Evolutionary conservation across 768 basidiomycete species (phyloP).

Genomic region (Ramaria sp.): DNA sequence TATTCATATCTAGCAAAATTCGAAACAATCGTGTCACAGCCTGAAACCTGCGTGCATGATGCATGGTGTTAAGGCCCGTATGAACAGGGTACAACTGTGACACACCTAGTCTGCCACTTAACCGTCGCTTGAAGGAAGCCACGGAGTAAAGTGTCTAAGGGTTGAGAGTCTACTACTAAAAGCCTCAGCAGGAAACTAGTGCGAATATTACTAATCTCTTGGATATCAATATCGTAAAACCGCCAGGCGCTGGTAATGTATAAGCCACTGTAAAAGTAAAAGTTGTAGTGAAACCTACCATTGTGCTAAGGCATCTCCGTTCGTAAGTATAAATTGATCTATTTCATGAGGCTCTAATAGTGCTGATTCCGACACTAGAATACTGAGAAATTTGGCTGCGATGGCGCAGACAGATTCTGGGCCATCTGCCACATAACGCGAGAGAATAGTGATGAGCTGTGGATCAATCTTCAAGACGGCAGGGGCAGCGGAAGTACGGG

Average conservation of each 20-base stretch:
- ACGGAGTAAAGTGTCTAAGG: slow-evolving; percentile 42
- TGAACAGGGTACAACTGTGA: neutral
- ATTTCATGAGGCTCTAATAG: slow-evolving; percentile 56
- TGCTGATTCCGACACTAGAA: slow-evolving; percentile 48
- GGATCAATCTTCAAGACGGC: slow-evolving; percentile 56
- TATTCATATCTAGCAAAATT: slow-evolving; percentile 55
- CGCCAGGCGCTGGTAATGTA: slow-evolving; percentile 44
- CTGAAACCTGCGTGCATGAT: slow-evolving; percentile 29
- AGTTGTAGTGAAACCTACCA: slow-evolving; percentile 33
- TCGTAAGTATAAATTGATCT: slow-evolving; percentile 62
- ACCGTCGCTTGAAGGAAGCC: slow-evolving; percentile 25
- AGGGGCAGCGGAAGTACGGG: slow-evolving; percentile 29
- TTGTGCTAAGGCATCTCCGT: slow-evolving; percentile 41
- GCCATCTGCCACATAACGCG: slow-evolving; percentile 36
- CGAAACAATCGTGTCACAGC: slow-evolving; percentile 48
- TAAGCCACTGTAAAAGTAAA: neutral
- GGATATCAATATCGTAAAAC: slow-evolving; percentile 50
- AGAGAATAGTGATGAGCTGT: slow-evolving; percentile 43
- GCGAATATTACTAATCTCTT: slow-evolving; percentile 43
- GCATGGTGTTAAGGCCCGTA: neutral
- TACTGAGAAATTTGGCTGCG: slow-evolving; percentile 49
- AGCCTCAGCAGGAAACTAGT: slow-evolving; percentile 45
- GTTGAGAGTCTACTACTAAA: slow-evolving; percentile 51
- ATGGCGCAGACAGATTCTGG: slow-evolving; percentile 40
- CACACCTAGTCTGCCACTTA: slow-evolving; percentile 44